A percentile compares a stretch with the other conserved stretches of the same genome.
phyloP scores from a whole-genome alignment of 306 rosid species.

The Dryas octopetala region DNA sequence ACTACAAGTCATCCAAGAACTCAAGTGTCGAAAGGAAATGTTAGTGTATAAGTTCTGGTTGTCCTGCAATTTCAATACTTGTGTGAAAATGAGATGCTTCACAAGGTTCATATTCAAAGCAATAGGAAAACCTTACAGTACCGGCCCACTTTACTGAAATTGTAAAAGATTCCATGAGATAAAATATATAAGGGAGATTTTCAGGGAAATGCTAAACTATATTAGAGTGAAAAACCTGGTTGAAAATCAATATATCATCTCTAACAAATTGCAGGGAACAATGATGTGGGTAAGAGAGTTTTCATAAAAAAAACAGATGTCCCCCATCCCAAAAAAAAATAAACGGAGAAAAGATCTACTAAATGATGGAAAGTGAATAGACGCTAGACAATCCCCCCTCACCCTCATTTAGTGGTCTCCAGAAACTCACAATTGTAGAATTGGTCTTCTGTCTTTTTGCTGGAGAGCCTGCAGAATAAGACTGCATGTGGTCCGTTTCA shows the following conservation, averaged over 20 bases:
- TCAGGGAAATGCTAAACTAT: not conserved
- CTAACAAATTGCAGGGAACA: not conserved
- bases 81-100: not conserved
- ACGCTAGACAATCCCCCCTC: not conserved
- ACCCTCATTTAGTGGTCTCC: conserved; percentile 12
- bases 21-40: not conserved
- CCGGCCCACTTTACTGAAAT: not conserved
- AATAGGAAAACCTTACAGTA: not conserved
- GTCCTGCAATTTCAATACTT: not conserved
- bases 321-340: too few relatives aligned
- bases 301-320: not conserved
- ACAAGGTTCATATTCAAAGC: not conserved
- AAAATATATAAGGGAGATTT: not conserved
- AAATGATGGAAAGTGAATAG: not conserved
- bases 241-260: not conserved
- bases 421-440: conserved; percentile 46
- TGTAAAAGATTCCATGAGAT: not conserved
- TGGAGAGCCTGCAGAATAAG: conserved; percentile 40
- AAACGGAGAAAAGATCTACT: not conserved
- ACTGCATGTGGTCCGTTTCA: conserved; percentile 35
- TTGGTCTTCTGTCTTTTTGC: conserved; percentile 65
- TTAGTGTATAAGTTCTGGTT: not conserved
- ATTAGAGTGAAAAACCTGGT: not conserved
- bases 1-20: conserved; percentile 5
- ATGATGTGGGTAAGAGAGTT: not conserved